Evolutionary conservation across 192 early-diverging fungal species (phyloP), one percentile per base, ranked within the genome.

Genomic region (Linnemannia hyalina): DNA sequence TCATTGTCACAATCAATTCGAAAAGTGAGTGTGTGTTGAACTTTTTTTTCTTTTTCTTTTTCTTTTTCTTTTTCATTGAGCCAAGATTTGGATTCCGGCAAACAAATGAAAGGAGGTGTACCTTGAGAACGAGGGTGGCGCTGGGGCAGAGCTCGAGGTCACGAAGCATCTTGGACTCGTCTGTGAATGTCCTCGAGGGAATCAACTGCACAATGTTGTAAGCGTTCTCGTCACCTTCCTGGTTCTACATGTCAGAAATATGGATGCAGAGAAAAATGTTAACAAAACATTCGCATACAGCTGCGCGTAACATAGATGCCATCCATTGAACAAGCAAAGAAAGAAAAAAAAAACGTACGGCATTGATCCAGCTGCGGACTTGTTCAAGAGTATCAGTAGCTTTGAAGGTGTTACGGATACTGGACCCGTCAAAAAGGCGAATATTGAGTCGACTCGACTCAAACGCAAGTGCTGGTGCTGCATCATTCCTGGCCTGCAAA

Each of bases 131-230:
- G 16, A 86, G 84, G 15, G 84, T 86, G 8, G 84, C 84, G 40
- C 84, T 86, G 10, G 84, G 84, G 36, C 84, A 86, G 1, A 86
- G 72, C n/a, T 86, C 84, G 18, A 86, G 68, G 36, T 86, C 84
- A 9, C 84, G 78, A 55, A 86, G 76, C 84, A 86, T 81, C 68
- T 81, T 86, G 49, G 84, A 77, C 18, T 86, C 84, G n/a, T 86
- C 84, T 5, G 80, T 77, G n/a, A 86, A 86, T 26, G 84, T 86
- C 1, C 84, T 41, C 4, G 70, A 44, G 22, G 84, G 84, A 20
- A 86, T 86, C 29, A 86, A 36, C 23, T 86, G 79, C 6, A 78
- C 84, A 70, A 86, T 86, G 23, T 86, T 86, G 44, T 86, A 86
- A 1, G 80, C 76, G 57, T 75, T 49, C 6, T 85, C 78, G 38